Evolutionary conservation across 2,329 filamentous ascomycete species (phyloP).

Genomic region (Fusarium verrucosum): DNA sequence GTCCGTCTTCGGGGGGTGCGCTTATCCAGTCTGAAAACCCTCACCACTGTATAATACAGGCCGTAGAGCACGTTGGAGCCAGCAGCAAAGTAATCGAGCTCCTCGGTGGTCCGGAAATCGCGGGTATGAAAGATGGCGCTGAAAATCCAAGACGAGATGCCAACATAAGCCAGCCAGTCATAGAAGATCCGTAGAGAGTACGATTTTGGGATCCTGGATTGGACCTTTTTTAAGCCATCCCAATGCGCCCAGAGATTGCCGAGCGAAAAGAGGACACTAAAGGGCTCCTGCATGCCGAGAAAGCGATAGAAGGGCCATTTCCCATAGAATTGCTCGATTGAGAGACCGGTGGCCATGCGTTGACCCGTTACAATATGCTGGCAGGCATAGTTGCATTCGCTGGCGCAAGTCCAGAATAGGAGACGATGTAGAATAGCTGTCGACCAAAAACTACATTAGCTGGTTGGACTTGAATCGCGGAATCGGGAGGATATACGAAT

Average conservation of each 20-base stretch:
- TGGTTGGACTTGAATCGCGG: conserved; percentile 1
- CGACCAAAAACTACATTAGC: conserved; percentile 31
- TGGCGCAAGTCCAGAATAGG: conserved; percentile 89
- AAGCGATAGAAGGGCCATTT: conserved; percentile 98
- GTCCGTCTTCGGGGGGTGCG: conserved; percentile 53
- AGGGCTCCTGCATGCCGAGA: conserved; percentile 93
- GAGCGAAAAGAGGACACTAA: conserved; percentile 90
- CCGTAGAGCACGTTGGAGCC: conserved; percentile 92
- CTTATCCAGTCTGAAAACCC: conserved; percentile 83
- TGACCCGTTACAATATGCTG: conserved; percentile 87
- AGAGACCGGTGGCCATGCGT: conserved; percentile 71
- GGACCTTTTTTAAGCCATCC: conserved; percentile 76
- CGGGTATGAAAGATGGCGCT: conserved; percentile 93
- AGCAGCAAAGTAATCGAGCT: conserved; percentile 95
- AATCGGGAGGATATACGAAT: conserved; percentile 69
- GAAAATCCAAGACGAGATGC: conserved; percentile 84
- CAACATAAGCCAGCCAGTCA: conserved; percentile 79
- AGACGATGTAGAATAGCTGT: conserved; percentile 84
- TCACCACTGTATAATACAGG: conserved; percentile 82
- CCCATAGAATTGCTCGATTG: conserved; percentile 91
- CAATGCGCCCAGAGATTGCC: conserved; percentile 90
- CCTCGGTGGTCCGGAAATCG: conserved; percentile 87
- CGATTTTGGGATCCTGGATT: conserved; percentile 71
- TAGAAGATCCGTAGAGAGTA: conserved; percentile 87
- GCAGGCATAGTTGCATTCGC: conserved; percentile 98